Base-by-base conservation (phyloP, 768 basidiomycete species). In the Chlorophyllum brunneum region DNA sequence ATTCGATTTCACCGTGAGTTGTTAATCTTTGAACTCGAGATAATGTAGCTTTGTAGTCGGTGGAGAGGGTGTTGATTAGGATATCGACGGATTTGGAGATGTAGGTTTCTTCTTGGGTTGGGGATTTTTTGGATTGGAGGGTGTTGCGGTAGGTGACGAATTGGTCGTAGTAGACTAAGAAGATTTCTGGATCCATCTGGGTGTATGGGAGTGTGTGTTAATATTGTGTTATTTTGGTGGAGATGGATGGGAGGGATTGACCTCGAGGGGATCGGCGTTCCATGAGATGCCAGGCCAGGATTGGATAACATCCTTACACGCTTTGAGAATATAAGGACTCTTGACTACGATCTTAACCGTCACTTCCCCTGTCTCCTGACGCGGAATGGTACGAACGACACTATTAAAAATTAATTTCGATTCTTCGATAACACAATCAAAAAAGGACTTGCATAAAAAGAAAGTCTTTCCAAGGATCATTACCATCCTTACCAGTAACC, bases 231-330 rank as follows among this genome's bases (percentile, higher is more conserved):
- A n/a, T 37, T 13, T 5, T 37, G 15, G 36, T 7, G 7, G 13
- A 4, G 15, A 20, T 20, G 2, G n/a, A 30, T 23, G 24, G 38
- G 5, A 54, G 36, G 36, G 13, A 45, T 51, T 4, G 59, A 81
- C 82, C 65, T 80, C 76, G 8, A 84, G 69, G 5, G 81, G 80
- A 24, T 80, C 76, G 4, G 76, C 62, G 27, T 79, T 77, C 82
- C 83, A 85, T 6, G 82, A 83, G 22, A 83, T 67, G 13, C 82
- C 82, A 23, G 78, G 79, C 73, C 79, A 80, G 4, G 73, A 69
- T 48, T 75, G 69, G 53, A 85, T 77, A 16, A 84, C 77, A 34
- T 80, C 78, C 56, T 79, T 75, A 58, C 80, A 81, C 1, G 78
- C 78, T 56, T 79, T 75, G 20, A 79, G 63, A 51, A 85, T 73